Evolutionary conservation across 768 basidiomycete species (phyloP), one percentile per base, ranked within the genome.

Genomic region (Hygrophorus russula): DNA sequence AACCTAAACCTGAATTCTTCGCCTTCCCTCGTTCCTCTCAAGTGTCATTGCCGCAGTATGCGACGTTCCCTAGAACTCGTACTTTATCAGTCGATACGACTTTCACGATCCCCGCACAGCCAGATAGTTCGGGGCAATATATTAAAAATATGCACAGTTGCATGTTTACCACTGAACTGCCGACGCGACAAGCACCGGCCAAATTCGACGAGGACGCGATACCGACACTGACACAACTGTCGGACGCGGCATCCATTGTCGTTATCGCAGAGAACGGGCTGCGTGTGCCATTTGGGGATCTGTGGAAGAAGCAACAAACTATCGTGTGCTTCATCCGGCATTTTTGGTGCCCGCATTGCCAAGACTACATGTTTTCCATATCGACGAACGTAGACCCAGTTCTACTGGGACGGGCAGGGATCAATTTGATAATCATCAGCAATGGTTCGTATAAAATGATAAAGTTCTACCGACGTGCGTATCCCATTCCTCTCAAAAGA

Each of bases 291-390:
- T 90, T 93, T 48, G 81, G 83, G 0, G 73, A 79, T 17, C 59
- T 94, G 32, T 80, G 82, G 53, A 67, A 53, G 27, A 48, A 54
- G 6, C 66, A 64, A 38, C 64, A 65, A 45, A 82, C 81, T 0
- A 71, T 91, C 49, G 78, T 90, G 41, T 62, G 91, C 33, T 94
- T 94, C 65, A 81, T 96, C 49, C 70, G 91, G 34, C 86, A 90
- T 59, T 91, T 91, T 62, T 86, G 80, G 84, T 92, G 89, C 55
- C 81, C 85, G 0, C 61, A 79, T 10, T 89, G 86, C 59, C 87
- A 90, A 55, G 90, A 94, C 58, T 96, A 93, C 59, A 78, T 92
- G 70, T 67, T 74, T 33, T 80, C 78, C 28, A 69, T 87, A 49
- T 62, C 55, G 49, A 59, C 56, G n/a, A 52, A 52, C 65, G 61